Evolutionary conservation across 331 rosid genomes (phyloP), one percentile per base, ranked within the genome.

Genomic region (Malus hybrid): DNA sequence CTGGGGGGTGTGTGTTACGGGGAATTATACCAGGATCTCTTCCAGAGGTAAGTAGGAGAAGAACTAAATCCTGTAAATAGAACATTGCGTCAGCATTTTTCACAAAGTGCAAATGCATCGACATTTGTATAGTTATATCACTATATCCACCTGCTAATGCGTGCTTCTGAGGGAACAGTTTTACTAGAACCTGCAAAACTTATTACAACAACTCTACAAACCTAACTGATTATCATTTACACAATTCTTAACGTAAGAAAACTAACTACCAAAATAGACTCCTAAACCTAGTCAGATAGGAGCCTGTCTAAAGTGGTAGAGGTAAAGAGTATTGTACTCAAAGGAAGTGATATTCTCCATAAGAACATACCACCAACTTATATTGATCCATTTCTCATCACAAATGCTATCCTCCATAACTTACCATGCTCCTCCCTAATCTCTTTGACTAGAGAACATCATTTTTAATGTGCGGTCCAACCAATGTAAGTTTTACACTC

Each of bases 21-120:
- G 98, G 98, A 83, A 93, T 84, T 77, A 93, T 93, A 68, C 98
- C 98, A 77, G 98, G 98, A 84, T 93, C 98, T 88, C 97, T 88
- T 70, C 98, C 94, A 71, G 98, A 91, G 29, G 97, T 93, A 26
- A 88, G 85, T 77, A 93, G 82, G 61, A 93, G 93, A 72, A 93
- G 96, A 82, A 87, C 77, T 68, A 93, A 88, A 73, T 81, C 92
- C 98, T 93, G 87, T 39, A 78, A 75, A 71, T 12, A 29, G 11
- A 64, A 62, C 61, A 46, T 6, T 10, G 36, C 18, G 62, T 28
- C 62, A 73, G 12, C 34, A 63, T 48, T 19, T 62, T 19, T 63
- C 36, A 50, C 70, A 29, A 26, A 42, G 9, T 5, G 32, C 69
- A 73, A 42, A 73, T 28, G 18, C 58, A 26, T 44, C 7, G 48